These are phyloP conservation scores for Sistotremastrum suecicum DNA, from an alignment of 768 basidiomycete species.

Conservation along the genomic window DNA sequence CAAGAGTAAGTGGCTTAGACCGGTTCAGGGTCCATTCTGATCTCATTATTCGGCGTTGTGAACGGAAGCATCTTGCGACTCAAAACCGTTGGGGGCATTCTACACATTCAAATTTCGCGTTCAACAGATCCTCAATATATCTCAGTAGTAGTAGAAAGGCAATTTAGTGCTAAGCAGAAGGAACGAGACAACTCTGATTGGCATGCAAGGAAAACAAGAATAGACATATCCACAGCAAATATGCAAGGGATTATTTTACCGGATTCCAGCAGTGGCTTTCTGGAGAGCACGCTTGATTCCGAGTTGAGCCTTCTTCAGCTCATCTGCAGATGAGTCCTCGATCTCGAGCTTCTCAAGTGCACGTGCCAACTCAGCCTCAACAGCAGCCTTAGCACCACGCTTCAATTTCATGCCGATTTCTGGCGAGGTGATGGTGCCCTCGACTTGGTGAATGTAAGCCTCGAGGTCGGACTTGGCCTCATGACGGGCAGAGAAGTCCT, in stretches of 20 bases:
- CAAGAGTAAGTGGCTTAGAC: too few relatives aligned
- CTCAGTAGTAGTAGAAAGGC: too few relatives aligned
- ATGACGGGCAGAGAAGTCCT: constrained; percentile 95
- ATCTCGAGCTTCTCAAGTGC: constrained; percentile 98
- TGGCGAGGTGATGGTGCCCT: constrained; percentile 88
- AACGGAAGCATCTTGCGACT: too few relatives aligned
- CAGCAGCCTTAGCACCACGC: constrained; percentile 86
- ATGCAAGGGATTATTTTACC: constrained; percentile 27
- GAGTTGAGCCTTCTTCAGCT: constrained; percentile 92
- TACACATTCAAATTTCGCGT: too few relatives aligned
- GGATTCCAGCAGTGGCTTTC: constrained; percentile 88
- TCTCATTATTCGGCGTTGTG: too few relatives aligned
- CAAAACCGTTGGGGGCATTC: too few relatives aligned
- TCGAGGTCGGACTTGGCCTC: constrained; percentile 98
- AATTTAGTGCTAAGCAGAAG: too few relatives aligned
- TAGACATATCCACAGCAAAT: not conserved
- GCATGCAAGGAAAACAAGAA: too few relatives aligned
- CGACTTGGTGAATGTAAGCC: constrained; percentile 94
- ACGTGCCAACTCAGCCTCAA: constrained; percentile 95
- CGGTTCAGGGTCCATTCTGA: too few relatives aligned
- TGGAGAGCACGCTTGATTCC: constrained; percentile 93
- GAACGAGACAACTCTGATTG: too few relatives aligned
- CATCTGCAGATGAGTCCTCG: constrained; percentile 85
- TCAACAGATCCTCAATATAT: too few relatives aligned
- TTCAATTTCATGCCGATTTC: constrained; percentile 99